Percentiles rank a stretch among this genome's conserved stretches.
phyloP scores from a whole-genome alignment of 2,329 filamentous ascomycete genomes.

The Fusarium sp. region DNA sequence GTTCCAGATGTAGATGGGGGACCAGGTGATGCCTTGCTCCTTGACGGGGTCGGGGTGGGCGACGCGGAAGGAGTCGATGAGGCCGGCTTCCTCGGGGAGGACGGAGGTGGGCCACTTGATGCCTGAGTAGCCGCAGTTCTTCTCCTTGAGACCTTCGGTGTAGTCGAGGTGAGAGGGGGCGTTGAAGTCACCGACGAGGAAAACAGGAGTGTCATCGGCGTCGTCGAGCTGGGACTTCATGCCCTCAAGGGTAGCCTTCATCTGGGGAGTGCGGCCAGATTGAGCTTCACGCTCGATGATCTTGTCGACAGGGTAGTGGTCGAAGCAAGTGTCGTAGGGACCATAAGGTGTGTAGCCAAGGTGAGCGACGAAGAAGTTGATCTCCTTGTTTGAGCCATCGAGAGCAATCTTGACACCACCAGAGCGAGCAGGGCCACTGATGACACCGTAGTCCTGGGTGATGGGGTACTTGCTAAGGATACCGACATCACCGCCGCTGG shows the following conservation, averaged over 20 bases:
- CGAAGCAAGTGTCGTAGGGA: slow-evolving; percentile 57
- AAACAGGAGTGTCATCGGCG: slow-evolving; percentile 49
- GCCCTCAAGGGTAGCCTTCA: slow-evolving; percentile 49
- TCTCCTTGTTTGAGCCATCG: slow-evolving; percentile 47
- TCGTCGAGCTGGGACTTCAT: slow-evolving; percentile 50
- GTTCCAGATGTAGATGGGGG: slow-evolving; percentile 53
- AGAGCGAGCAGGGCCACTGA: slow-evolving; percentile 31
- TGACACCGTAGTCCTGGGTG: slow-evolving; percentile 45
- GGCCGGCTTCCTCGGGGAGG: slow-evolving; percentile 49
- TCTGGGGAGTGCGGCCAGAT: slow-evolving; percentile 54
- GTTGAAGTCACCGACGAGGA: slow-evolving; percentile 57
- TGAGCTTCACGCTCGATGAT: slow-evolving; percentile 51
- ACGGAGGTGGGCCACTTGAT: slow-evolving; percentile 55
- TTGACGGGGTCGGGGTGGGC: slow-evolving; percentile 51
- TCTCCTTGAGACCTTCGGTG: slow-evolving; percentile 47
- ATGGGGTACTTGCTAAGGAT: slow-evolving; percentile 56
- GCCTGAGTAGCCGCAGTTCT: slow-evolving; percentile 52
- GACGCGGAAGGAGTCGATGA: slow-evolving; percentile 56
- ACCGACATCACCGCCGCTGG: slow-evolving; percentile 47
- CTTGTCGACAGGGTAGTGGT: slow-evolving; percentile 48
- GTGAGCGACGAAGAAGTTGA: slow-evolving; percentile 54
- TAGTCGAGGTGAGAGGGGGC: slow-evolving; percentile 58
- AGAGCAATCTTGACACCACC: slow-evolving; percentile 51
- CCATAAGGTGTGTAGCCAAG: slow-evolving; percentile 55
- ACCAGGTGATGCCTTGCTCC: slow-evolving; percentile 55